A percentile compares a stretch with the other conserved stretches of the same genome.
phyloP scores from a whole-genome alignment of 208 protist species.

The Trypanosoma avium region DNA sequence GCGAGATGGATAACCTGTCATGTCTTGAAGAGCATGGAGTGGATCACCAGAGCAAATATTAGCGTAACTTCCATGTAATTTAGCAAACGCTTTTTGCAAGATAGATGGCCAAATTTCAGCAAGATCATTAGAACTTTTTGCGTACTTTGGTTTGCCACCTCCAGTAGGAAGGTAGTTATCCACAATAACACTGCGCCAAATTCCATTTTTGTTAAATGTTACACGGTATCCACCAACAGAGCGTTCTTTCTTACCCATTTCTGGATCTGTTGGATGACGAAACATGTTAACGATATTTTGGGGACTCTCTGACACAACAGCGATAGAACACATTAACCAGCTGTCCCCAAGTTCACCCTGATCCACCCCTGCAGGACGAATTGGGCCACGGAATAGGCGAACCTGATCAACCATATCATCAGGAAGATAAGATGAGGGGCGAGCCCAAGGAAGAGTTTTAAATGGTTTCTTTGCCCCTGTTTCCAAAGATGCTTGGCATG shows the following conservation, averaged over 20 bases:
- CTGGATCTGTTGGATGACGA: constrained; percentile 54
- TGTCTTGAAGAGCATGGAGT: constrained; percentile 80
- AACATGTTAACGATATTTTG: constrained; percentile 54
- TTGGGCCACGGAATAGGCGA: constrained; percentile 53
- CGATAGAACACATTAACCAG: constrained; percentile 75
- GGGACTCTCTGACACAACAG: constrained; percentile 51
- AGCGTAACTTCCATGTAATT: constrained; percentile 84
- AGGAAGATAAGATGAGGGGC: constrained; percentile 49
- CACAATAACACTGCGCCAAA: constrained; percentile 80
- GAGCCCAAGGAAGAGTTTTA: constrained; percentile 62
- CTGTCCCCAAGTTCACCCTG: constrained; percentile 69
- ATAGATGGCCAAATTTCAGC: constrained; percentile 85
- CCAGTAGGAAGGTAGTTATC: constrained; percentile 79
- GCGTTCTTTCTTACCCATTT: constrained; percentile 53
- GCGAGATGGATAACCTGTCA: constrained; percentile 66
- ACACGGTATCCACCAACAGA: constrained; percentile 77
- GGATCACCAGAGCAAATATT: constrained; percentile 76
- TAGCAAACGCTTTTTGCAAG: constrained; percentile 89
- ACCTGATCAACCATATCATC: constrained; percentile 58
- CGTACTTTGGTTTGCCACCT: constrained; percentile 52
- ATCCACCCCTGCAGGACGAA: constrained; percentile 44
- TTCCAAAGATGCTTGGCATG: constrained; percentile 54
- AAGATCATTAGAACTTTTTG: constrained; percentile 48
- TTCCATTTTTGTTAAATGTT: constrained; percentile 79
- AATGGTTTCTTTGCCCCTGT: constrained; percentile 52